Conservation (phyloP, 2,329 filamentous ascomycete species). For the Fusarium sp. region DNA sequence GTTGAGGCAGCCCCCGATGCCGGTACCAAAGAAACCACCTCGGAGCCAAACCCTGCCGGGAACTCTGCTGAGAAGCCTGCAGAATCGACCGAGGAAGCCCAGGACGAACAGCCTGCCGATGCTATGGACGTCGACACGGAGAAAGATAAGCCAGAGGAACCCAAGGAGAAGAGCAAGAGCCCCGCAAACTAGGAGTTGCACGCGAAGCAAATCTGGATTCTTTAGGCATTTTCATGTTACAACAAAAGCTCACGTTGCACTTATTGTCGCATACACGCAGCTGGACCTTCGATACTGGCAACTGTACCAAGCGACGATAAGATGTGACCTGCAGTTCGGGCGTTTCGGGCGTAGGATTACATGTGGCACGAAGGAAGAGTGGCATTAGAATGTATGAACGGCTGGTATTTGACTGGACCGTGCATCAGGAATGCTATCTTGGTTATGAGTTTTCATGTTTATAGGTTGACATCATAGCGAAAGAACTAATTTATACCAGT, state of each 20-base stretch:
- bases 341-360: conserved; percentile 47
- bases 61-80: conserved; percentile 38
- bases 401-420: conserved; percentile 9
- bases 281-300: conserved; percentile 1
- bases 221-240: conserved; percentile 32
- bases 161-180: conserved; percentile 48
- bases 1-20: conserved; percentile 21
- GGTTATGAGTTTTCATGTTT: conserved; percentile 34
- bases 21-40: conserved; percentile 27
- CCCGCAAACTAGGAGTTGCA: conserved; percentile 35
- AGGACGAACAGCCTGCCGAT: conserved; percentile 44
- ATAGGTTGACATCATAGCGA: conserved; percentile 35
- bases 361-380: conserved; percentile 24
- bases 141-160: conserved; percentile 45
- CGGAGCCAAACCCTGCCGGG: conserved; percentile 37
- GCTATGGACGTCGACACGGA: conserved; percentile 54
- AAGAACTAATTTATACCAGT: conserved; percentile 30
- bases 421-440: conserved; percentile 18
- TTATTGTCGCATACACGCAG: conserved; percentile 20
- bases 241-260: conserved; percentile 25
- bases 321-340: conserved; percentile 43
- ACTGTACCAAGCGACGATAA: conserved; percentile 34
- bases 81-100: conserved; percentile 28
- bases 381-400: conserved; percentile 10
- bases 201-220: conserved; percentile 11